phyloP scores from a whole-genome alignment of 257 asterid genomes.

The Gentiana dahurica region DNA sequence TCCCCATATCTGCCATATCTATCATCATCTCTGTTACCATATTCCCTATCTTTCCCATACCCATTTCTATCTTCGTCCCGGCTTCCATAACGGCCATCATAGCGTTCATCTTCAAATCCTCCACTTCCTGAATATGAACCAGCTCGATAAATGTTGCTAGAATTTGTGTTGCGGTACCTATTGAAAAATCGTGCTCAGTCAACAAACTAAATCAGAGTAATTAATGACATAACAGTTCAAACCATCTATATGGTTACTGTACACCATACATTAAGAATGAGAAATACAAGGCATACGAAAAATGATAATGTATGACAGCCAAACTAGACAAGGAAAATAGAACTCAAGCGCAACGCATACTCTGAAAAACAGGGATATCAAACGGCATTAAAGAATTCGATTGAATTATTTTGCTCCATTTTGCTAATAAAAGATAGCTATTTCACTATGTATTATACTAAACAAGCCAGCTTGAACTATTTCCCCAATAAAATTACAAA shows the following conservation, averaged over 20 bases:
- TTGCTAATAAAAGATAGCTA: too few species aligned
- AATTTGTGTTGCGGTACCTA: constrained; percentile 62
- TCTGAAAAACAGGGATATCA: too few species aligned
- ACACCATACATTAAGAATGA: too few species aligned
- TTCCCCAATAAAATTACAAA: too few species aligned
- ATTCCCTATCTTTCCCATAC: constrained; percentile 69
- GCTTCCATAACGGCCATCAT: constrained; percentile 48
- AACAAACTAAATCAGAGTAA: not conserved
- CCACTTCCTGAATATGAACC: constrained; percentile 55
- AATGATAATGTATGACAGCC: too few species aligned
- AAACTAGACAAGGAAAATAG: too few species aligned
- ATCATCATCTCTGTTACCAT: constrained; percentile 65
- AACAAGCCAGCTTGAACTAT: not conserved
- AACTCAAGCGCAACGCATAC: too few species aligned
- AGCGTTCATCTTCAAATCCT: constrained; percentile 68
- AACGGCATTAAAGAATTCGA: too few species aligned
- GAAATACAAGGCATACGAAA: too few species aligned
- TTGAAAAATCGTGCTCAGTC: constrained; percentile 7
- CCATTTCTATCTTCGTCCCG: constrained; percentile 77
- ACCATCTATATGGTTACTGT: too few species aligned
- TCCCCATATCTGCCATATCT: constrained; percentile 63
- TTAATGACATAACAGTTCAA: not conserved
- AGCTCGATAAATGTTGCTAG: constrained; percentile 65
- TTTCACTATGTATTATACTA: too few species aligned
- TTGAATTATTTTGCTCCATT: too few species aligned